phyloP scores from a whole-genome alignment of 345 rosid genomes.

The Boechera divaricarpa region DNA sequence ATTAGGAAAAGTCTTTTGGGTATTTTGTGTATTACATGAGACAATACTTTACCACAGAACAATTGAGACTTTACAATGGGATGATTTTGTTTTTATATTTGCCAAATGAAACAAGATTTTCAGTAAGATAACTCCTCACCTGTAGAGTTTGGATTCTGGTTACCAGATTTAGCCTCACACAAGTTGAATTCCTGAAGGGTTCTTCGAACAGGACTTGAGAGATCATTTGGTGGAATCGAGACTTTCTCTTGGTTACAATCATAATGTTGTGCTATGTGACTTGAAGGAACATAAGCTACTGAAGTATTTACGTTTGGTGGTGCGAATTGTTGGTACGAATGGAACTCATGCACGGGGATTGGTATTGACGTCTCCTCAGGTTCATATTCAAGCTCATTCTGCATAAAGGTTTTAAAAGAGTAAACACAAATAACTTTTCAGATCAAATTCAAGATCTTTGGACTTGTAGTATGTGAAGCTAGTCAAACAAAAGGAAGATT shows the following conservation, averaged over 20 bases:
- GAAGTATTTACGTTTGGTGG: slow-evolving; percentile 43
- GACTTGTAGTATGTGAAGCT: neutral
- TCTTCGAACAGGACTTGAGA: slow-evolving; percentile 73
- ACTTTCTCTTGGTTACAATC: slow-evolving; percentile 54
- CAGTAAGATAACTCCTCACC: slow-evolving; percentile 8
- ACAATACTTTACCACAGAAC: slow-evolving; percentile 21
- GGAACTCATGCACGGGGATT: slow-evolving; percentile 50
- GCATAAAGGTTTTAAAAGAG: slow-evolving; percentile 12
- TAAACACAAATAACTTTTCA: neutral
- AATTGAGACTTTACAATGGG: slow-evolving; percentile 35
- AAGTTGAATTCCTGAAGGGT: slow-evolving; percentile 69
- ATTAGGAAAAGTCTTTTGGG: slow-evolving; percentile 22
- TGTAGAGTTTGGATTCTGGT: slow-evolving; percentile 30
- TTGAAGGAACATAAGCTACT: slow-evolving; percentile 48
- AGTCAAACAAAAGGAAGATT: neutral
- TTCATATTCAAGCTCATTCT: slow-evolving; percentile 80
- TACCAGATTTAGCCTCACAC: slow-evolving; percentile 40
- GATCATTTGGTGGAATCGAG: slow-evolving; percentile 51
- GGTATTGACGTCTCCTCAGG: slow-evolving; percentile 64
- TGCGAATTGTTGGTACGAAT: slow-evolving; percentile 51
- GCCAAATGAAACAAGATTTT: neutral
- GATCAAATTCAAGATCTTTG: slow-evolving; percentile 12
- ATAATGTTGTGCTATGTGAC: slow-evolving; percentile 46
- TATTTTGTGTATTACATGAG: slow-evolving; percentile 41
- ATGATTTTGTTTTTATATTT: slow-evolving; percentile 6